phyloP scores from a whole-genome alignment of 1,139 yeast genomes.

The Hansenula sp. region DNA sequence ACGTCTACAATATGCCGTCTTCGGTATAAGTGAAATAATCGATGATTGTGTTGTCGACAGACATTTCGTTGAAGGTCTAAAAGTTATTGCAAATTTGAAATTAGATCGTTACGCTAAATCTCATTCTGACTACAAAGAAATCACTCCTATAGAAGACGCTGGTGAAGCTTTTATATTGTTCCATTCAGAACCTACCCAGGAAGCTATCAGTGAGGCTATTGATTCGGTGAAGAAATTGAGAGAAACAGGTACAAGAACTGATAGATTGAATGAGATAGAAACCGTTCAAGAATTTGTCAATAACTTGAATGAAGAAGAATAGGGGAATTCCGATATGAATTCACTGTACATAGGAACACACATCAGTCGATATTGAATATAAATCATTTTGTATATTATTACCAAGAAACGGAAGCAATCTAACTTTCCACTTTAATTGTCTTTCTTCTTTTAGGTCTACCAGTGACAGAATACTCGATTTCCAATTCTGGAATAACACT shows the following conservation, averaged over 20 bases:
- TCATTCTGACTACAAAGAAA: conserved; percentile 19
- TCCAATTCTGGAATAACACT: conserved; percentile 5
- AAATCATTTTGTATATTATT: conserved; percentile 3
- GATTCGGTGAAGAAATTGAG: conserved; percentile 42
- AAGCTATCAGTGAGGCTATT: conserved; percentile 49
- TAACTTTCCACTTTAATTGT: conserved; percentile 12
- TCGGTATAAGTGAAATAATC: conserved; percentile 63
- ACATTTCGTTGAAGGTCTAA: conserved; percentile 63
- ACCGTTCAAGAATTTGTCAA: conserved; percentile 25
- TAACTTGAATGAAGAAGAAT: conserved; percentile 12
- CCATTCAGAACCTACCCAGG: conserved; percentile 41
- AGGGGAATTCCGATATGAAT: conserved; percentile 1
- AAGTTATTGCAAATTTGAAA: conserved; percentile 65
- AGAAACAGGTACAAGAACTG: conserved; percentile 24
- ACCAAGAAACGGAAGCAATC: neutral
- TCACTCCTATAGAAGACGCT: conserved; percentile 34
- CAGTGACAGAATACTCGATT: conserved; percentile 24
- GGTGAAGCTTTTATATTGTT: conserved; percentile 49
- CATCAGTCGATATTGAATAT: neutral
- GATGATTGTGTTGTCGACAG: conserved; percentile 51
- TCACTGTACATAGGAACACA: conserved; percentile 8
- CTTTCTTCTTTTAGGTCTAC: conserved; percentile 27
- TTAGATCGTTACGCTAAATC: conserved; percentile 40
- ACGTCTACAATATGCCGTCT: conserved; percentile 76
- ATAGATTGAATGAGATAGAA: conserved; percentile 30